phyloP scores from a whole-genome alignment of 805 yeast genomes.

The Jamesozyma gamospora region DNA sequence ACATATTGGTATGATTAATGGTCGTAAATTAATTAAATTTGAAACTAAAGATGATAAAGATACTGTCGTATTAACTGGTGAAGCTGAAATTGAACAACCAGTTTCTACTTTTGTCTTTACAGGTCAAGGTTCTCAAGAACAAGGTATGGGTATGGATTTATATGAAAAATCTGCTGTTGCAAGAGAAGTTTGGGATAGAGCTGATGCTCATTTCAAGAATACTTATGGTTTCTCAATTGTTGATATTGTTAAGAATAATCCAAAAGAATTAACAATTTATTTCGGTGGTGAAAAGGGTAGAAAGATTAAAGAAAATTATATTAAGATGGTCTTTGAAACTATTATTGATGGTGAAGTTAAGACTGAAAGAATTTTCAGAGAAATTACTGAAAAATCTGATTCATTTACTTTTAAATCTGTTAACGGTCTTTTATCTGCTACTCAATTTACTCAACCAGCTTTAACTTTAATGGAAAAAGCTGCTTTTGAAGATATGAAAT shows the following conservation, averaged over 20 bases:
- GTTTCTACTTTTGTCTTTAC: slow-evolving; percentile 94
- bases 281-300: slow-evolving; percentile 98
- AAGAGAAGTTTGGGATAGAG: slow-evolving; percentile 93
- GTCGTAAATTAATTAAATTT: slow-evolving; percentile 92
- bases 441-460: slow-evolving; percentile 99
- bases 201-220: slow-evolving; percentile 82
- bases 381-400: slow-evolving; percentile 68
- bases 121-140: slow-evolving; percentile 99
- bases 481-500: slow-evolving; percentile 91
- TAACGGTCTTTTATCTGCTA: slow-evolving; percentile 90
- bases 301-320: slow-evolving; percentile 86
- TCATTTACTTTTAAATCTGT: slow-evolving; percentile 86
- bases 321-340: slow-evolving; percentile 95
- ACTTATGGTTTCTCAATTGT: slow-evolving; percentile 96
- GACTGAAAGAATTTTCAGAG: slow-evolving; percentile 93
- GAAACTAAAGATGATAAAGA: slow-evolving; percentile 79
- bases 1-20: slow-evolving; percentile 98
- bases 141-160: slow-evolving; percentile 99
- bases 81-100: slow-evolving; percentile 98
- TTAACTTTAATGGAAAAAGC: slow-evolving; percentile 99
- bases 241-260: slow-evolving; percentile 91
- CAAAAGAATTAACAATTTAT: slow-evolving; percentile 88
- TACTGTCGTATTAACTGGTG: slow-evolving; percentile 78
- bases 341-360: slow-evolving; percentile 73
- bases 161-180: slow-evolving; percentile 88